Evolutionary conservation across 352 stramenopile species (phyloP).

Genomic region (Phytopythium aichiense): DNA sequence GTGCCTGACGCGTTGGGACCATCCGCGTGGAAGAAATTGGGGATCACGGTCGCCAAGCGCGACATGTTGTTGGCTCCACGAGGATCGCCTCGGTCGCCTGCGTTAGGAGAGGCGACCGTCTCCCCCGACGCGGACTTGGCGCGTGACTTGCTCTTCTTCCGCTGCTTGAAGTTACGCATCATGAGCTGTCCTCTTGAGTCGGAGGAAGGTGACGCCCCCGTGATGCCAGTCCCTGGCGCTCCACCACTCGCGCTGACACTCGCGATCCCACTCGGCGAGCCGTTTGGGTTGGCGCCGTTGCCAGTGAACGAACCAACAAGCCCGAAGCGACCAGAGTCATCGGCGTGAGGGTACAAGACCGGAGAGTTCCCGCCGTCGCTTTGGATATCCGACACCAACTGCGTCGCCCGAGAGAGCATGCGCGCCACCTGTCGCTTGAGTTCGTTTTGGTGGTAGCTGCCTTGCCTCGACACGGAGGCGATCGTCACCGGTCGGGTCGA

Average conservation of each 20-base stretch:
- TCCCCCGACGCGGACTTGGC: constrained; percentile 7
- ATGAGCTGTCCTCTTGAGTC: constrained; percentile 28
- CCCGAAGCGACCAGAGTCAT: constrained; percentile 2
- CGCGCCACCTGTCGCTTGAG: constrained; percentile 12
- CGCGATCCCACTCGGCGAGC: background rate
- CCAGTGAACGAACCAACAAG: background rate
- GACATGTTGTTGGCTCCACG: constrained; percentile 9
- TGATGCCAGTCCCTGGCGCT: background rate
- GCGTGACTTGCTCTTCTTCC: constrained; percentile 26
- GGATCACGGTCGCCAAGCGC: constrained; percentile 7
- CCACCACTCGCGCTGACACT: background rate
- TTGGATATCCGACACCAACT: constrained; percentile 24
- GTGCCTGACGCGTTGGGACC: constrained; percentile 10
- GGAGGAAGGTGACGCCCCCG: background rate
- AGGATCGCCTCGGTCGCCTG: constrained; percentile 1
- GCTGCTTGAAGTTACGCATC: constrained; percentile 38
- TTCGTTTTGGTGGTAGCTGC: constrained; percentile 12
- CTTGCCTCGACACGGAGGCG: background rate
- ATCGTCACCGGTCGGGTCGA: background rate
- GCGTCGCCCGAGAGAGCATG: constrained; percentile 33
- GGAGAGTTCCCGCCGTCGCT: constrained; percentile 14
- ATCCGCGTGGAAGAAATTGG: constrained; percentile 46
- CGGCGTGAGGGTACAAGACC: background rate
- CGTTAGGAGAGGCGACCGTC: constrained; percentile 5
- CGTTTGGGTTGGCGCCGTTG: background rate